These are phyloP conservation scores for Fusarium proliferatum DNA, from an alignment of 2,329 filamentous ascomycete species.

Conservation along the genomic window DNA sequence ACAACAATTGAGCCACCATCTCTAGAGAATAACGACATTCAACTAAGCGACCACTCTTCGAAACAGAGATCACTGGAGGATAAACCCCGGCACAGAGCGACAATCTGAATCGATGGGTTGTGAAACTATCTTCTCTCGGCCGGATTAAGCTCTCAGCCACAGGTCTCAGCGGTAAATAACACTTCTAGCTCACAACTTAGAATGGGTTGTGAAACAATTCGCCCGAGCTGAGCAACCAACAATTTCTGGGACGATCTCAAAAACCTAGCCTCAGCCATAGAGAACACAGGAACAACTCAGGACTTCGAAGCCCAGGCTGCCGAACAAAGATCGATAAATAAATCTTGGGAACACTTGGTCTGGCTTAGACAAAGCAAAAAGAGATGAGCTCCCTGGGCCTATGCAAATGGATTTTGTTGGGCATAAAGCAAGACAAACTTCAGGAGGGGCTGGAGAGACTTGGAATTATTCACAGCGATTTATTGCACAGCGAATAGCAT, in stretches of 20 bases:
- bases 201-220: too few relatives aligned
- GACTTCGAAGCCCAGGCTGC: accelerated
- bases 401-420: too few relatives aligned
- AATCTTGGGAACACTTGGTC: accelerated
- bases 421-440: not conserved
- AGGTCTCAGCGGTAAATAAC: too few relatives aligned
- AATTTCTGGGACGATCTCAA: not conserved
- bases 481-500: not conserved
- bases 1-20: not conserved
- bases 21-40: too few relatives aligned
- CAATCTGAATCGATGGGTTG: not conserved
- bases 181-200: too few relatives aligned
- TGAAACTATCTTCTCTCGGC: too few relatives aligned
- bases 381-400: not conserved
- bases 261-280: not conserved
- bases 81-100: too few relatives aligned
- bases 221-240: not conserved
- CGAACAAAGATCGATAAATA: accelerated
- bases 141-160: too few relatives aligned
- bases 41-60: not conserved
- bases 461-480: not conserved
- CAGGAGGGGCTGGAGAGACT: not conserved
- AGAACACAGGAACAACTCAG: not conserved
- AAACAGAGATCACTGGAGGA: not conserved
- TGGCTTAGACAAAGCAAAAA: not conserved